Percentiles rank a stretch among this genome's conserved stretches.
Conservation (phyloP, 78 protist species). For the Dictyostelium firmibasis region DNA sequence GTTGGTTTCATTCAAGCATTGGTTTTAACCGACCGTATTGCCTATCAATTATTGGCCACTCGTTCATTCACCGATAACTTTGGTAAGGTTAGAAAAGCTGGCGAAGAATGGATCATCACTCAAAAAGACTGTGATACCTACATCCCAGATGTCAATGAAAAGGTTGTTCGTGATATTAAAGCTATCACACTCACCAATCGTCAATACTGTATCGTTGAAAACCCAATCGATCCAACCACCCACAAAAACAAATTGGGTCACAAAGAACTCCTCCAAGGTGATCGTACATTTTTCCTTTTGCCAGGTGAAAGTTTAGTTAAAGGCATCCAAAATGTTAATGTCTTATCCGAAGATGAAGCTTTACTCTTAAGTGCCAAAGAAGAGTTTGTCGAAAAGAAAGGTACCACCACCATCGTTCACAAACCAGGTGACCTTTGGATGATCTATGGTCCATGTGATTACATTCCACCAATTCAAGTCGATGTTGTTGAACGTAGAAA, state of each 20-base stretch:
- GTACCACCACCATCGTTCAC: slow-evolving; percentile 27
- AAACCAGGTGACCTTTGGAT: slow-evolving; percentile 90
- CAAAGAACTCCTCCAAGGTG: slow-evolving; percentile 83
- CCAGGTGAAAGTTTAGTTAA: slow-evolving; percentile 92
- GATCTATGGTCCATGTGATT: slow-evolving; percentile 86
- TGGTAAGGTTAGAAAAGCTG: slow-evolving; percentile 83
- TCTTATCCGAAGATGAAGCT: slow-evolving; percentile 85
- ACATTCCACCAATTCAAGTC: slow-evolving; percentile 88
- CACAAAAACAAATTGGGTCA: slow-evolving; percentile 83
- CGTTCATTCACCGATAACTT: slow-evolving; percentile 85
- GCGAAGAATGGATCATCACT: slow-evolving; percentile 94
- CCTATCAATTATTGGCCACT: slow-evolving; percentile 85
- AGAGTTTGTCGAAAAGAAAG: slow-evolving; percentile 37
- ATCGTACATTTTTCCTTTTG: slow-evolving; percentile 85
- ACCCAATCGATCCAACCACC: slow-evolving; percentile 79
- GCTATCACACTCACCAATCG: slow-evolving; percentile 86
- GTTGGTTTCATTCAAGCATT: slow-evolving; percentile 77
- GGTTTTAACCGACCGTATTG: slow-evolving; percentile 86
- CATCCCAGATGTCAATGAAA: slow-evolving; percentile 89
- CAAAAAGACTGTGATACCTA: slow-evolving; percentile 80
- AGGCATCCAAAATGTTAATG: slow-evolving; percentile 81
- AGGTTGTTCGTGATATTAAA: slow-evolving; percentile 69
- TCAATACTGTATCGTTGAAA: slow-evolving; percentile 90
- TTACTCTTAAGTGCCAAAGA: slow-evolving; percentile 81
- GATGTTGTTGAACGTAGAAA: slow-evolving; percentile 83